Evolutionary conservation across 140 eudicot species (phyloP).

Genomic region (Bidens hawaiensis): DNA sequence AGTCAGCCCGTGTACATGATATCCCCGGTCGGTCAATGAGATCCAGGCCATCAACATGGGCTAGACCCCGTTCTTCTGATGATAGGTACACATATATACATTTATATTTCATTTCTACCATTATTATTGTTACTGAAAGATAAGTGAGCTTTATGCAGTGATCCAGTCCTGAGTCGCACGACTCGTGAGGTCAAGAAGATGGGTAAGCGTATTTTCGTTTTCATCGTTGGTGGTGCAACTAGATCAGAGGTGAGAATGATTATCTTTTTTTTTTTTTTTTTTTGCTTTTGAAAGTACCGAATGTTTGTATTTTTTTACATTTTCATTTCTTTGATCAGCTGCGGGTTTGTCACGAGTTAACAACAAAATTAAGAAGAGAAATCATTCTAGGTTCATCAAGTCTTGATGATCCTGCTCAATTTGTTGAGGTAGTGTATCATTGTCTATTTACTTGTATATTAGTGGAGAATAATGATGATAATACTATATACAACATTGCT

Average conservation of each 20-base stretch:
- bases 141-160: conserved; percentile 33
- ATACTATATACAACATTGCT: background rate
- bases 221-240: conserved; percentile 90
- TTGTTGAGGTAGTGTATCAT: conserved; percentile 50
- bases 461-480: background rate
- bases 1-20: conserved; percentile 38
- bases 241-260: conserved; percentile 70
- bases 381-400: conserved; percentile 79
- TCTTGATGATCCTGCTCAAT: conserved; percentile 75
- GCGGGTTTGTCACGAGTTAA: conserved; percentile 77
- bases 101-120: no score
- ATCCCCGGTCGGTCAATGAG: conserved; percentile 57
- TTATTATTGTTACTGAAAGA: background rate
- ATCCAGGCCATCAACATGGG: conserved; percentile 71
- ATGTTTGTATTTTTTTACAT: background rate
- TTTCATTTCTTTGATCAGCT: conserved; percentile 34
- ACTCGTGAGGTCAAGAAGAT: conserved; percentile 76
- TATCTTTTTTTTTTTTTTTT: background rate
- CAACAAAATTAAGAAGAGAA: conserved; percentile 68
- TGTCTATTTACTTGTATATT: background rate
- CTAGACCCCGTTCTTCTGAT: conserved; percentile 54
- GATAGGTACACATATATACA: conserved; percentile 46
- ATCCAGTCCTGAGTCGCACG: conserved; percentile 60
- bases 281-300: background rate
- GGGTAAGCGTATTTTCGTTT: conserved; percentile 82